Evolutionary conservation across 2,329 filamentous ascomycete genomes (phyloP).

Genomic region (Ophiostoma ulmi): DNA sequence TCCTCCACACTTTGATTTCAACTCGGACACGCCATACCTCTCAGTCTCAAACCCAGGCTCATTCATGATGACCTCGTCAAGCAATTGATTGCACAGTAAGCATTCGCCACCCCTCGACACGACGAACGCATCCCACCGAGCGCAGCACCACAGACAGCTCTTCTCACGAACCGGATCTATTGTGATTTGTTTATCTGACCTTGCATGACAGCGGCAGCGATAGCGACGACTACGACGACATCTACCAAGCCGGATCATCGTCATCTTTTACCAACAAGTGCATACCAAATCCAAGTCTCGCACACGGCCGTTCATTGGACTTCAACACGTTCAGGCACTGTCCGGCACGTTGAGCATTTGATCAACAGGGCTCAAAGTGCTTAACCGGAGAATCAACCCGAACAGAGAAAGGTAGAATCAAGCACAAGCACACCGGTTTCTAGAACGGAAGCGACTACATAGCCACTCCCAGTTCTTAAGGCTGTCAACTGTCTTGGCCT

Average conservation of each 20-base stretch:
- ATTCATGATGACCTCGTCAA: conserved; percentile 9
- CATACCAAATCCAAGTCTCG: not conserved
- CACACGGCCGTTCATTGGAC: not conserved
- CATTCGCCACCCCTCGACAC: conserved; percentile 6
- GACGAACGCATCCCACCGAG: not conserved
- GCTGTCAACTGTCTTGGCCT: not conserved
- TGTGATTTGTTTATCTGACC: not conserved
- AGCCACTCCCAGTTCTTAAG: not conserved
- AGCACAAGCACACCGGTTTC: not conserved
- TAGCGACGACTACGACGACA: not conserved
- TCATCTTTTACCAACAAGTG: not conserved
- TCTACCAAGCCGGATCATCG: not conserved
- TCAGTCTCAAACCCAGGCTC: not conserved
- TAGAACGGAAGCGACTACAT: not conserved
- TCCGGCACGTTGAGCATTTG: not conserved
- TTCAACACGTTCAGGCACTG: conserved; percentile 4
- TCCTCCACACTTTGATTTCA: conserved; percentile 14
- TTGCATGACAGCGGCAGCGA: not conserved
- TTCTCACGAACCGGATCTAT: not conserved
- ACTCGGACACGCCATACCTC: conserved; percentile 3
- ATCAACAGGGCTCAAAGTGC: conserved; percentile 5
- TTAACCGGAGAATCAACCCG: not conserved
- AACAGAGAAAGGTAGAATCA: not conserved
- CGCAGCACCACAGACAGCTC: not conserved
- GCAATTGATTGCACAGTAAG: not conserved